Base-by-base conservation (phyloP, 805 yeast species). In the Pichia insulana region DNA sequence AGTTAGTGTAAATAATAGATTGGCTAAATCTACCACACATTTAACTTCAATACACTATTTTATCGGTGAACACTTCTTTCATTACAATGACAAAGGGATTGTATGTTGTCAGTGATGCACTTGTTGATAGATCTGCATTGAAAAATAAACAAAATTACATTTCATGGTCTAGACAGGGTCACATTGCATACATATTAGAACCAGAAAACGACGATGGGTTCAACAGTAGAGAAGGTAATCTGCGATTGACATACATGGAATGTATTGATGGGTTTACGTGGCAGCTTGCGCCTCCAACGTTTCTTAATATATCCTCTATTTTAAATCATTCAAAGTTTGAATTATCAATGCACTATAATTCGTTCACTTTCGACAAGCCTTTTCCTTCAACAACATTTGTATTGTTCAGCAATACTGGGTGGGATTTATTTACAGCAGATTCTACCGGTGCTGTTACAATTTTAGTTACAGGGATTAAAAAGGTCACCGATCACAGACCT, bases 91-190 rank as follows among this genome's bases (percentile, higher is more conserved):
- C 44, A 7, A 41, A 40, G 20, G 48, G 44, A 1, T 3, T 22
- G 28, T 39, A 37, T 15, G 30, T 34, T 30, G 40, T 52, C 19
- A 53, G 56, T 33, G 62, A 57, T 27, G 52, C 54, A 4, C 46
- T 55, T 6, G 49, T 53, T 19, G 49, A 52, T 15, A 44, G 58
- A 15, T 36, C 58, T 8, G 33, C 33, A 5, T 20, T 30, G 7
- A 34, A 15, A 4, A 33, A 20, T n/a, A 43, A 31, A 18, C 16
- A 30, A 9, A 36, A 43, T 27, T 37, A 45, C 13, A 39, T 81
- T 9, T 72, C 86, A 10, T 87, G 96, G 96, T 83, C 94, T 10
- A 75, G 78, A 50, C 83, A 80, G 50, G 96, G 96, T 12, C 76
- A 86, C 51, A 73, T 89, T 27, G 95, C 95, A 1, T 86, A 81